Evolutionary conservation across 2,329 filamentous ascomycete genomes (phyloP), one percentile per base, ranked within the genome.

Genomic region (Hypocreales sp.): DNA sequence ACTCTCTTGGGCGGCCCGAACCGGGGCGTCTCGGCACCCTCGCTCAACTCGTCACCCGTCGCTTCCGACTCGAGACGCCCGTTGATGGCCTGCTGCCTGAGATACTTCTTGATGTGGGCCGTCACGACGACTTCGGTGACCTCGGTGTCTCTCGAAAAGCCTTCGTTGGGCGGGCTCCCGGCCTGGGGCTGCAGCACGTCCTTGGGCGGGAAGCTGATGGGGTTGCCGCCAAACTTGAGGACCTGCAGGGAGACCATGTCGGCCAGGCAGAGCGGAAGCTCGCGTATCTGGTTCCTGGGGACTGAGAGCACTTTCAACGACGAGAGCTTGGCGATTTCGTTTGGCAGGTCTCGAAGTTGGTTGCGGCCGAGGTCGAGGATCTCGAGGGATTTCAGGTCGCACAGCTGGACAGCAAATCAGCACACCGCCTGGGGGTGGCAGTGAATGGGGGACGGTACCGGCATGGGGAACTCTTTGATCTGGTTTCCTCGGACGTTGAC

Each of bases 281-380:
- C 77, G 36, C 82, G 75, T 40, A 95, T 82, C 33, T 78, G 72
- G 48, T 94, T 94, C 46, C 80, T 81, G 39, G 81, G 79, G 20
- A 94, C 68, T 3, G 84, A 86, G 29, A 95, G 62, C 11, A 94
- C 86, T 46, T 92, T 92, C 36, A 95, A 60, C 2, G 82, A 92
- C 5, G 75, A 76, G 42, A 95, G 61, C 44, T 75, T 82, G 33
- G 69, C 71, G 35, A 94, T 80, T 29, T 86, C 79, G 25, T 76
- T 70, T 0, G 87, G 84, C 2, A 95, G 65, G 8, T 68, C 60
- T 25, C 68, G 70, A 34, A 95, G 73, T 48, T 79, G 82, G 48
- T 95, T 95, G 41, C 81, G 72, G 48, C 84, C 86, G 29, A 95
- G 66, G 54, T 95, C 87, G 34, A 95, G 68, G 32, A 94, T 93